Conservation (phyloP, 106 monocot genomes). For the Chionographis japonica region DNA sequence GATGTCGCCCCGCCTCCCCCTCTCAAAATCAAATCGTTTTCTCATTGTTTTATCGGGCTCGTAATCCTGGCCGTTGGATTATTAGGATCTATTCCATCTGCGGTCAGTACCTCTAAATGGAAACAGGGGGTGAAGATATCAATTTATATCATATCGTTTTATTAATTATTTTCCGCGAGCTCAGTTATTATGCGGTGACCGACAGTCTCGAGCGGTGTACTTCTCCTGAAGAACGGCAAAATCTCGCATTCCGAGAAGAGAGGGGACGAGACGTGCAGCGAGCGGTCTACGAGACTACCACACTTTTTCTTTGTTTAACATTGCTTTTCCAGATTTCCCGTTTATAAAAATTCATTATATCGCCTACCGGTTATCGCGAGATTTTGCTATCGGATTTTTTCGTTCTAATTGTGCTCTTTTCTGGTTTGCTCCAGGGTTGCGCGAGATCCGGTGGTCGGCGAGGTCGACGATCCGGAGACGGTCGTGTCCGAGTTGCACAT, state of each 20-base stretch:
- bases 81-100: no score
- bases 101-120: no score
- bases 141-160: no score
- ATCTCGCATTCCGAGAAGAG: neutral
- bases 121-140: no score
- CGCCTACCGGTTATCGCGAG: neutral
- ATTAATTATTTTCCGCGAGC: no score
- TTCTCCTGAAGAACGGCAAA: neutral
- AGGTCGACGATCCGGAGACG: conserved; percentile 50
- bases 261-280: neutral
- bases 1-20: neutral
- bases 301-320: no score
- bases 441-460: conserved; percentile 20
- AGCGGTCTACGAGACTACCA: neutral
- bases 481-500: conserved; percentile 45
- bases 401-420: neutral
- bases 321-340: no score
- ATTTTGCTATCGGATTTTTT: neutral
- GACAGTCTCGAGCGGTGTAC: conserved; percentile 22
- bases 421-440: conserved; percentile 1
- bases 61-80: no score
- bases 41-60: neutral
- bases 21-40: neutral
- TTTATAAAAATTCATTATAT: no score
- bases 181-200: neutral